Percentiles rank a stretch among this genome's conserved stretches.
phyloP scores from a whole-genome alignment of 805 yeast genomes.

The Wickerhamomyces ciferrii region DNA sequence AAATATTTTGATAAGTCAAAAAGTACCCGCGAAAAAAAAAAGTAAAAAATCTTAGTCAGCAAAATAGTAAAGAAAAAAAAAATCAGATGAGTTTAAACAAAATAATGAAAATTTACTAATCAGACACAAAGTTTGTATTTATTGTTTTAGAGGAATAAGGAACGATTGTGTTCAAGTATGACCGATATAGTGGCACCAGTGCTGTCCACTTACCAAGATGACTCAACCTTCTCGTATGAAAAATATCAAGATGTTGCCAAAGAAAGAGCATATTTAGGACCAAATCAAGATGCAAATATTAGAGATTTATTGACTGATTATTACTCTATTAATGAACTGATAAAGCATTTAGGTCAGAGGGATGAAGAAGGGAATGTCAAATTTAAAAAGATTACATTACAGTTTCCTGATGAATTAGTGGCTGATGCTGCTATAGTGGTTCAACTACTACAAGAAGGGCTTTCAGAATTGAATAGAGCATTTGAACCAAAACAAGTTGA shows the following conservation, averaged over 20 bases:
- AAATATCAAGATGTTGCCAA: conserved; percentile 26
- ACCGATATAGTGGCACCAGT: conserved; percentile 52
- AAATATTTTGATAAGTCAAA: neutral
- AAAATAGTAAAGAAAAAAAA: neutral
- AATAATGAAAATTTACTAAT: too few species aligned
- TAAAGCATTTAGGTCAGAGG: conserved; percentile 30
- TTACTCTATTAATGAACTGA: conserved; percentile 50
- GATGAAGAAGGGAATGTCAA: conserved; percentile 21
- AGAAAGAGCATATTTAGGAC: conserved; percentile 26
- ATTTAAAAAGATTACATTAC: conserved; percentile 64
- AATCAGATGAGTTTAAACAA: neutral
- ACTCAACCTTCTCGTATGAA: conserved; percentile 44
- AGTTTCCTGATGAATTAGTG: conserved; percentile 81
- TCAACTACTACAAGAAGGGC: conserved; percentile 40
- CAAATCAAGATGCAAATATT: conserved; percentile 14
- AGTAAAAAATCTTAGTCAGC: neutral
- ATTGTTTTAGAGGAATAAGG: neutral
- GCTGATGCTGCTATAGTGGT: conserved; percentile 74
- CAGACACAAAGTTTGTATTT: too few species aligned
- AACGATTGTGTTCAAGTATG: neutral
- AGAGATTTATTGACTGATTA: conserved; percentile 35
- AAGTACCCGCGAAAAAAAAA: neutral
- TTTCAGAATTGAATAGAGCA: conserved; percentile 10
- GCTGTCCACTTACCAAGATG: conserved; percentile 71
- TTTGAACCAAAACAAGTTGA: conserved; percentile 3